Percentiles rank a stretch among this genome's conserved stretches.
Conservation (phyloP, 176 grass and related monocot species). For the Carex cristatella region DNA sequence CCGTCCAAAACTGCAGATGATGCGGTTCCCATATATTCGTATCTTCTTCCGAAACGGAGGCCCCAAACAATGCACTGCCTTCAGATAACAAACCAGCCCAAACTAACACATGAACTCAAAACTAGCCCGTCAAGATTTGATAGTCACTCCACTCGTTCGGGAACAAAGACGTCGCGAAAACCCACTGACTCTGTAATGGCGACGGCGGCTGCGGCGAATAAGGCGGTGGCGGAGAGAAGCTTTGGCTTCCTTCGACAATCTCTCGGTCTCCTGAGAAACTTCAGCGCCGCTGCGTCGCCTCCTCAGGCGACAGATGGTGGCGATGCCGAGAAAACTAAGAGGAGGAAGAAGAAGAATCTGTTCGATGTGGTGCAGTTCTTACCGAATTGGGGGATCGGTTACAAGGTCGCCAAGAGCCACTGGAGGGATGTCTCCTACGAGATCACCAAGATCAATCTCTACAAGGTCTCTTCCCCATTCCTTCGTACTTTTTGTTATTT, state of each 20-base stretch:
- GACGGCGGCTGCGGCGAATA: neutral
- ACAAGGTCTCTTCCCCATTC: conserved; percentile 39
- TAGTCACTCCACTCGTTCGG: neutral
- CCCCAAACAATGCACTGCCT: neutral
- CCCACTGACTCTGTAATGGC: neutral
- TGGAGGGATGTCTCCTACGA: conserved; percentile 90
- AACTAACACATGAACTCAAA: neutral
- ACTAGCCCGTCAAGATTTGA: neutral
- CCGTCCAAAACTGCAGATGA: too few species aligned
- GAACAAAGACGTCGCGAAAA: neutral
- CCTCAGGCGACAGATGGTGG: neutral
- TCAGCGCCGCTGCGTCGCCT: neutral
- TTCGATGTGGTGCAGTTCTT: conserved; percentile 91
- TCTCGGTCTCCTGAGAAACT: neutral
- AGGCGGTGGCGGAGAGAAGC: conserved; percentile 13
- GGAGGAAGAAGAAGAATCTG: conserved; percentile 79
- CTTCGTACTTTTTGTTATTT: neutral
- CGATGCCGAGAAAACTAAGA: conserved; percentile 27
- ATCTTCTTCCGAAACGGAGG: too few species aligned
- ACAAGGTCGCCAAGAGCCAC: conserved; percentile 82
- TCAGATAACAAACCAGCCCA: neutral
- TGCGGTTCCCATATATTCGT: too few species aligned
- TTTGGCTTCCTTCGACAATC: conserved; percentile 2
- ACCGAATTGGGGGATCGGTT: conserved; percentile 72
- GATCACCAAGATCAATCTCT: conserved; percentile 95